A percentile compares a stretch with the other conserved stretches of the same genome.
These are phyloP conservation scores for Mycena vulgaris DNA, from an alignment of 768 basidiomycete genomes.

Conservation along the genomic window DNA sequence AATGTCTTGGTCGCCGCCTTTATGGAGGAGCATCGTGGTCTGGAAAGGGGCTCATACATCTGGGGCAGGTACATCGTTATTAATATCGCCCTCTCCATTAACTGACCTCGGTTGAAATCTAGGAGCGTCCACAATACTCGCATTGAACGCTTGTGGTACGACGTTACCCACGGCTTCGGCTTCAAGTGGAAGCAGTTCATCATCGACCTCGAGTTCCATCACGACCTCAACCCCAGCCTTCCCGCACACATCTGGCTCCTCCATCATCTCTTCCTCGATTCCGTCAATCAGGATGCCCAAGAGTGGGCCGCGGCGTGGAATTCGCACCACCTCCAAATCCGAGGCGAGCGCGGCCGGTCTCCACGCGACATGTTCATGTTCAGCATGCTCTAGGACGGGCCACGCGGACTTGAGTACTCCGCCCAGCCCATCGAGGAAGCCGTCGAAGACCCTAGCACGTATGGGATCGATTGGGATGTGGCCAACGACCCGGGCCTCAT, in stretches of 20 bases:
- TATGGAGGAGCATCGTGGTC: neutral
- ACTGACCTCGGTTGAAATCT: neutral
- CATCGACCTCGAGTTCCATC: conserved; percentile 47
- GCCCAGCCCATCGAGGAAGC: neutral
- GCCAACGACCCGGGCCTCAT: neutral
- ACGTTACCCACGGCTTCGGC: conserved; percentile 53
- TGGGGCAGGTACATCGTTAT: neutral
- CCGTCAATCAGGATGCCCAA: conserved; percentile 49
- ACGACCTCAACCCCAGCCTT: conserved; percentile 44
- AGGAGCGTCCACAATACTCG: conserved; percentile 59
- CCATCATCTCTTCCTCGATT: conserved; percentile 53
- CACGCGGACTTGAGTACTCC: conserved; percentile 26
- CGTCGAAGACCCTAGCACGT: conserved; percentile 9
- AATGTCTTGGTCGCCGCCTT: neutral
- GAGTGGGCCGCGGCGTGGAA: conserved; percentile 56
- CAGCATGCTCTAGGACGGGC: conserved; percentile 36
- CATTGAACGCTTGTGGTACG: conserved; percentile 57
- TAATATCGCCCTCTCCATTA: neutral
- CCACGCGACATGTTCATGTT: conserved; percentile 23
- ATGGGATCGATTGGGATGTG: conserved; percentile 23
- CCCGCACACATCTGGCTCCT: conserved; percentile 61
- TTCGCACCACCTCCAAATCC: conserved; percentile 40
- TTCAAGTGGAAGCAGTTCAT: conserved; percentile 59
- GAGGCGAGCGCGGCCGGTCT: neutral
- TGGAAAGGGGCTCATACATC: neutral